These are phyloP conservation scores for Pichia eremophila DNA, from an alignment of 805 yeast species.

Conservation along the genomic window DNA sequence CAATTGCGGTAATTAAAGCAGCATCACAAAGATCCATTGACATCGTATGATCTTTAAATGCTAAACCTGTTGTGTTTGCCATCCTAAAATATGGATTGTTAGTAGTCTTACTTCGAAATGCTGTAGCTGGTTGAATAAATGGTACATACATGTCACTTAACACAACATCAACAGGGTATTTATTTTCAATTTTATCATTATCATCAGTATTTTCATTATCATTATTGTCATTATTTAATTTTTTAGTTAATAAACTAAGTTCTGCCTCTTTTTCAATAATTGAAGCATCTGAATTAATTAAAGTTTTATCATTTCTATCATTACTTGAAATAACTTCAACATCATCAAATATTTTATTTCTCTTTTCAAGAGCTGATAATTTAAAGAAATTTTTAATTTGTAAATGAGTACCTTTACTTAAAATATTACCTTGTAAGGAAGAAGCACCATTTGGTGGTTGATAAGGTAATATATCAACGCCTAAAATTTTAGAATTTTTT, in stretches of 20 bases:
- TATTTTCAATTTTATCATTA: constrained; percentile 1
- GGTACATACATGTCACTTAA: constrained; percentile 81
- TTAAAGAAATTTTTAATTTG: constrained; percentile 42
- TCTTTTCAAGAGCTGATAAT: constrained; percentile 23
- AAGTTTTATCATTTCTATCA: neutral
- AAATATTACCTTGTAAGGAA: constrained; percentile 81
- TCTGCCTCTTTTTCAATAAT: constrained; percentile 14
- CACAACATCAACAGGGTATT: constrained; percentile 50
- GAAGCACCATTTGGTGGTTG: constrained; percentile 76
- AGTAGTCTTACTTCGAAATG: constrained; percentile 56
- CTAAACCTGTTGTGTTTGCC: constrained; percentile 82
- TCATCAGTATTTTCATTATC: neutral
- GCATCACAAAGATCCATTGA: constrained; percentile 93
- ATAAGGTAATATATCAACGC: constrained; percentile 74
- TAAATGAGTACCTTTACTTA: constrained; percentile 54
- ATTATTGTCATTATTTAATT: neutral
- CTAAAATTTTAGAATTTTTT: constrained; percentile 51
- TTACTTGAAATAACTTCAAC: constrained; percentile 11
- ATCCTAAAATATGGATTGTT: constrained; percentile 81
- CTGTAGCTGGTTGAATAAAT: constrained; percentile 35
- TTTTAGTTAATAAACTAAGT: neutral
- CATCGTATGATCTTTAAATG: constrained; percentile 69
- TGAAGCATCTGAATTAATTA: constrained; percentile 10
- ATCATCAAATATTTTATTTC: constrained; percentile 6
- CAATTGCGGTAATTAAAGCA: constrained; percentile 67